phyloP scores from a whole-genome alignment of 805 yeast genomes.

The Tetrapisispora nanseiensis region DNA sequence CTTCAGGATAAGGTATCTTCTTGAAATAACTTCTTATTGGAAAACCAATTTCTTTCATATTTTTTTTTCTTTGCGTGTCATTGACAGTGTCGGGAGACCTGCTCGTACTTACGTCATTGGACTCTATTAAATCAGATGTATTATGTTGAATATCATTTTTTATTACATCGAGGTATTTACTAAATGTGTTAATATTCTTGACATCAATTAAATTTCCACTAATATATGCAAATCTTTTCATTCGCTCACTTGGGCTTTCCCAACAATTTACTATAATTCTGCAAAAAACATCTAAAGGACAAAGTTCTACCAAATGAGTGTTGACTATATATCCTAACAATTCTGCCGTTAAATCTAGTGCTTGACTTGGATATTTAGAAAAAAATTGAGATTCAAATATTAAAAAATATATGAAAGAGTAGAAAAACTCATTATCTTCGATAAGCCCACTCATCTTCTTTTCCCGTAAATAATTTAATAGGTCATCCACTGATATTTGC shows the following conservation, averaged over 20 bases:
- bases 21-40: slow-evolving; percentile 48
- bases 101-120: not conserved
- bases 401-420: slow-evolving; percentile 92
- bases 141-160: not conserved
- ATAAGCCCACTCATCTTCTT: slow-evolving; percentile 71
- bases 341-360: slow-evolving; percentile 87
- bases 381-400: slow-evolving; percentile 90
- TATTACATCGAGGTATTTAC: slow-evolving; percentile 49
- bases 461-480: slow-evolving; percentile 66
- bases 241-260: slow-evolving; percentile 79
- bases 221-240: slow-evolving; percentile 92
- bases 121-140: too few species aligned
- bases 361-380: slow-evolving; percentile 89
- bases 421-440: slow-evolving; percentile 90
- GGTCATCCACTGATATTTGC: slow-evolving; percentile 78
- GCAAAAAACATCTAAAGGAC: slow-evolving; percentile 80
- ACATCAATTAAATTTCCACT: slow-evolving; percentile 38
- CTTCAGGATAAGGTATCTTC: slow-evolving; percentile 6
- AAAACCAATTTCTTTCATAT: too few species aligned
- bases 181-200: slow-evolving; percentile 45
- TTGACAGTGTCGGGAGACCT: not conserved
- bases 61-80: too few species aligned
- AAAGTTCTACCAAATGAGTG: slow-evolving; percentile 75
- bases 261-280: slow-evolving; percentile 75
- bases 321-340: slow-evolving; percentile 84